A percentile compares a stretch with the other conserved stretches of the same genome.
Conservation (phyloP, 495 filamentous ascomycete species). For the Neurospora sp. region DNA sequence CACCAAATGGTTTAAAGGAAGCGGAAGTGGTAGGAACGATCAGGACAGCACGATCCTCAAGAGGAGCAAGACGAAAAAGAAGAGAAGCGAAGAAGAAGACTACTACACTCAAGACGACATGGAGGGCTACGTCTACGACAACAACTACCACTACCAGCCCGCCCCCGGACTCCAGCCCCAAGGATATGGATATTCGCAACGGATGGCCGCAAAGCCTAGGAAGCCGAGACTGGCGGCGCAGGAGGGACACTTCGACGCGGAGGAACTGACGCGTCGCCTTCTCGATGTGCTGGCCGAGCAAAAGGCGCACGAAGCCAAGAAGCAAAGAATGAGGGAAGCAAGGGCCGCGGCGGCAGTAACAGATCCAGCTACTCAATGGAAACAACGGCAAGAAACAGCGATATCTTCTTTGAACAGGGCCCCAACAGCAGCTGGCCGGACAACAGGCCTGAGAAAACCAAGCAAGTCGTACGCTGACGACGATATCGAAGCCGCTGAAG, state of each 20-base stretch:
- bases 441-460: constrained; percentile 6
- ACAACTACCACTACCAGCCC: constrained; percentile 26
- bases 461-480: constrained; percentile 5
- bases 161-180: constrained; percentile 8
- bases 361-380: constrained; percentile 1
- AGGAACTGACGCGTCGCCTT: constrained; percentile 39
- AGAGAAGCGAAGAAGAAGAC: neutral
- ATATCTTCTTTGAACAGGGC: neutral
- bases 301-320: constrained; percentile 18
- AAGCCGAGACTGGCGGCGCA: constrained; percentile 2
- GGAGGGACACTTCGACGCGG: constrained; percentile 38
- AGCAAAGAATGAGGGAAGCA: constrained; percentile 2
- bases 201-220: constrained; percentile 3
- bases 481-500: constrained; percentile 12
- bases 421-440: constrained; percentile 3
- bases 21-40: neutral
- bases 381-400: neutral
- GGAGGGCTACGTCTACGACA: constrained; percentile 22
- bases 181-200: constrained; percentile 14
- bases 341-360: neutral
- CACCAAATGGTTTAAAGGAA: neutral
- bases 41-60: neutral
- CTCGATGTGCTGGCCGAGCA: constrained; percentile 35
- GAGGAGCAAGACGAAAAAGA: neutral
- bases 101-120: neutral